phyloP scores from a whole-genome alignment of 1,284 basidiomycete genomes.

The Mycocalia duriaeana region DNA sequence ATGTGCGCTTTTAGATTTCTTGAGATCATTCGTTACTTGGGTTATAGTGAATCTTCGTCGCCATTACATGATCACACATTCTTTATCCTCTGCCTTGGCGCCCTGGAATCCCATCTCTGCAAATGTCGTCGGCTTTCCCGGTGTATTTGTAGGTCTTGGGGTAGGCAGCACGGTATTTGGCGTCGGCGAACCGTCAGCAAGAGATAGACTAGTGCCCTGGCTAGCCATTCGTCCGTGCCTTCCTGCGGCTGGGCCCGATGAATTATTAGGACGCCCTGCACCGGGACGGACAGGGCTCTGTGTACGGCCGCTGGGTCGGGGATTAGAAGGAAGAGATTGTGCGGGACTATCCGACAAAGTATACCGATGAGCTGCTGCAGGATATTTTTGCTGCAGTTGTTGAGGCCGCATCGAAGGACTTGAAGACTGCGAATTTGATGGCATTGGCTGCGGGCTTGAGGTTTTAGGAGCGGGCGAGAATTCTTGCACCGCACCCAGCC shows the following conservation, averaged over 20 bases:
- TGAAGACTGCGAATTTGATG: constrained; percentile 1
- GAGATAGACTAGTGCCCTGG: not conserved
- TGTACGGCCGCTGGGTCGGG: not conserved
- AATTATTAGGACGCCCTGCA: too few species aligned
- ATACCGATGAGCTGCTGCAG: too few species aligned
- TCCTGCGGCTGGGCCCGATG: not conserved
- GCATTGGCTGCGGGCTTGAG: constrained; percentile 2
- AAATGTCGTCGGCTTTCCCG: constrained; percentile 66
- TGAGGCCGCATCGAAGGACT: not conserved
- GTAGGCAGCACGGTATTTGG: constrained; percentile 1
- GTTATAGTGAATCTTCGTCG: too few species aligned
- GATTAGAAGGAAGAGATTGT: not conserved
- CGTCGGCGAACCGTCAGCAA: not conserved
- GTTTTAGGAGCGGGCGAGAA: constrained; percentile 8
- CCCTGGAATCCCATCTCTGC: constrained; percentile 88
- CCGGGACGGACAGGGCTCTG: not conserved
- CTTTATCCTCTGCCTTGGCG: constrained; percentile 70
- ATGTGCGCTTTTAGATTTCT: too few species aligned
- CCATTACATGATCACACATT: constrained; percentile 81
- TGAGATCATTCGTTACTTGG: too few species aligned
- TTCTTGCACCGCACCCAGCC: constrained; percentile 2
- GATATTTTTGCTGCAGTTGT: too few species aligned
- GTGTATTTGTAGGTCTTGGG: constrained; percentile 11
- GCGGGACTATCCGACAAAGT: too few species aligned
- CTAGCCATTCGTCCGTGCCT: not conserved